Conservation (phyloP, 2,329 filamentous ascomycete genomes). For the Pseudodiploospora longispora region DNA sequence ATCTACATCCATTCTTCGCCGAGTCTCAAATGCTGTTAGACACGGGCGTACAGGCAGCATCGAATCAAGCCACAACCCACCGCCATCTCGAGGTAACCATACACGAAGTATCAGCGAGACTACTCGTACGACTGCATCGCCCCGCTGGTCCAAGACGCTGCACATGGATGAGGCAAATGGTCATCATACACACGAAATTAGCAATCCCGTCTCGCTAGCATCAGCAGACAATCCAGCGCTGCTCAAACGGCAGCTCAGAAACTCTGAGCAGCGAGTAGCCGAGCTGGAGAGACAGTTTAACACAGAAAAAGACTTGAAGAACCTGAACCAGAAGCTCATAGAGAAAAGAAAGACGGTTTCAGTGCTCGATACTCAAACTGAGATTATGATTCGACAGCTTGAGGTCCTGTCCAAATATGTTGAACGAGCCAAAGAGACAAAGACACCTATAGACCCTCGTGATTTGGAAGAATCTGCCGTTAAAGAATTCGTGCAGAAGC, state of each 20-base stretch:
- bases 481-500: conserved; percentile 77
- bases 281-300: conserved; percentile 77
- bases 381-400: conserved; percentile 89
- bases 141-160: conserved; percentile 64
- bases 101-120: conserved; percentile 58
- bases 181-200: conserved; percentile 51
- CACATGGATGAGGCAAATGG: conserved; percentile 46
- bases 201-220: conserved; percentile 60
- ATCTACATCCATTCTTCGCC: conserved; percentile 72
- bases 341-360: conserved; percentile 96
- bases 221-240: conserved; percentile 58
- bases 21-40: conserved; percentile 87
- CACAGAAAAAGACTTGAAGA: conserved; percentile 57
- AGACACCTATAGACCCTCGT: conserved; percentile 69
- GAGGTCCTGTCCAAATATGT: conserved; percentile 85
- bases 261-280: conserved; percentile 74
- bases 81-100: conserved; percentile 38
- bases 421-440: conserved; percentile 74
- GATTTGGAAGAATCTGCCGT: conserved; percentile 85
- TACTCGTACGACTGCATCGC: conserved; percentile 55
- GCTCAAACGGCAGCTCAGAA: conserved; percentile 68
- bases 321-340: conserved; percentile 76
- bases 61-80: conserved; percentile 37
- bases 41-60: conserved; percentile 86
- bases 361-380: conserved; percentile 84